Base-by-base conservation (phyloP, 345 rosid genomes). In the Ceriops zippeliana region DNA sequence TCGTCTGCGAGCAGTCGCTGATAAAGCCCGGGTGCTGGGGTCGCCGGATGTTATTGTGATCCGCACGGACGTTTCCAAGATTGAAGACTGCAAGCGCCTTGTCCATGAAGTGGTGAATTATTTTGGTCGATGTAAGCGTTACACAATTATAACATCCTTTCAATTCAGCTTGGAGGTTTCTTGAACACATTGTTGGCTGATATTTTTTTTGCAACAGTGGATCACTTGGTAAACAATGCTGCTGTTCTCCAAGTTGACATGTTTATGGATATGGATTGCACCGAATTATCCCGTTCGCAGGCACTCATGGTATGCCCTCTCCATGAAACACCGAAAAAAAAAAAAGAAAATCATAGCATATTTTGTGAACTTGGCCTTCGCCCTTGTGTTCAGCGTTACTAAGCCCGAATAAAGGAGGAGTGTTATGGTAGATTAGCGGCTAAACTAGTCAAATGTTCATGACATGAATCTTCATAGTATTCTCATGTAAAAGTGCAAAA, bases 201-300 rank as follows among this genome's bases (percentile, higher is more conserved):
- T 42, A 5, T 31, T 31, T 0, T 31, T 11, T 11, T 11, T 2
- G 30, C n/a, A 6, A 16, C 83, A 88, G 88, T 86, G 90, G 87
- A 90, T 69, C 93, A 89, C 73, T 74, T 89, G 67, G 92, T 90
- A 59, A 79, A 85, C 35, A 89, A 84, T 72, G 90, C 93, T 10
- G 93, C 91, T 32, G 72, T 86, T 60, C 37, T 30, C 67, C 70
- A 83, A 4, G 26, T 78, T 22, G 69, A 76, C 76, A 61, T 83
- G 75, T 79, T 91, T 21, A 85, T 85, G 72, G 90, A 87, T 21
- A 85, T 85, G 72, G 90, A 87, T 7, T 72, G 72, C 31, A 71
- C 68, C 0, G 82, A 90, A 63, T 42, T 85, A 57, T 75, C 82
- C 22, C 73, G 66, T 51, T 79, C 74, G 46, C 60, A 62, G 0